These are phyloP conservation scores for Mycena polygramma DNA, from an alignment of 768 basidiomycete species.

Conservation along the genomic window DNA sequence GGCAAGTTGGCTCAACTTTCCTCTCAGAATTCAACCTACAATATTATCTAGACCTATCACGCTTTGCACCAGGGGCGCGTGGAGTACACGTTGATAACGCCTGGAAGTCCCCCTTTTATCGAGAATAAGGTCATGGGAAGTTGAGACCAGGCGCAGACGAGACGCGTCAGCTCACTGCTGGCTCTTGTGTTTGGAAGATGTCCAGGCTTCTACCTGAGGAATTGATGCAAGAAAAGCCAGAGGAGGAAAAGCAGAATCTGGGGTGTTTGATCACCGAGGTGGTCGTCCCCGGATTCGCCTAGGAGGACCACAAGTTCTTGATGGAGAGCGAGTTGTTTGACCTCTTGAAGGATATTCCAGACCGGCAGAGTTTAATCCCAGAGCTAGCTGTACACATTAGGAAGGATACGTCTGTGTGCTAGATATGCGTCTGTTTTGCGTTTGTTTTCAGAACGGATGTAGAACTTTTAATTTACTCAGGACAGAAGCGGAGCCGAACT, in stretches of 20 bases:
- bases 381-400: slow-evolving; percentile 14
- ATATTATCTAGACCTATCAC: slow-evolving; percentile 59
- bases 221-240: slow-evolving; percentile 35
- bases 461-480: no score
- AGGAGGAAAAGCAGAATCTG: slow-evolving; percentile 44
- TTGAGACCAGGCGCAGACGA: slow-evolving; percentile 57
- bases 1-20: slow-evolving; percentile 42
- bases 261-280: slow-evolving; percentile 67
- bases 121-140: slow-evolving; percentile 50
- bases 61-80: slow-evolving; percentile 64
- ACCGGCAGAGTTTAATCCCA: slow-evolving; percentile 10
- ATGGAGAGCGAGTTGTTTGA: slow-evolving; percentile 44
- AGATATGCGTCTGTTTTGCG: no score
- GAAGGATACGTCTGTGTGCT: neutral
- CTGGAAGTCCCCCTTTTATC: slow-evolving; percentile 45
- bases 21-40: neutral
- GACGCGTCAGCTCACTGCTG: slow-evolving; percentile 62
- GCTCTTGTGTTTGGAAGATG: slow-evolving; percentile 33
- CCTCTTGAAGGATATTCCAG: slow-evolving; percentile 43
- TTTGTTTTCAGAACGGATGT: no score
- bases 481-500: no score
- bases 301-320: slow-evolving; percentile 63
- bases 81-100: slow-evolving; percentile 61
- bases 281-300: slow-evolving; percentile 64
- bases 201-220: neutral